phyloP scores from a whole-genome alignment of 2,329 filamentous ascomycete genomes.

The Arthrobotrys sinensis region DNA sequence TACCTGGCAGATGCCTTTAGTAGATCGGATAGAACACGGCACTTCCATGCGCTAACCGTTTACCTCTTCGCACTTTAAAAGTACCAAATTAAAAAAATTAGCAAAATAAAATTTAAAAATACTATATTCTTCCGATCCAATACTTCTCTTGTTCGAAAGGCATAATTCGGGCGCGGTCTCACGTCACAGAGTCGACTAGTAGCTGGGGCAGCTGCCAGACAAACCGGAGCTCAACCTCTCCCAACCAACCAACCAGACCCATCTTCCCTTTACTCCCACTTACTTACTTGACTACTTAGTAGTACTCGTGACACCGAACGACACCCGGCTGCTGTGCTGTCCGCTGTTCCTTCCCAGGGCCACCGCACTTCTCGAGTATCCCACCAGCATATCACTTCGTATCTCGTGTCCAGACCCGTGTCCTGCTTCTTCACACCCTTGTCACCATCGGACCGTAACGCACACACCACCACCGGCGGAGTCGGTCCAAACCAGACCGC shows the following conservation, averaged over 20 bases:
- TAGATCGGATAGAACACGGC: constrained; percentile 27
- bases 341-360: constrained; percentile 8
- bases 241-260: neutral
- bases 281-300: neutral
- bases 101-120: neutral
- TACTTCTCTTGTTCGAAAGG: neutral
- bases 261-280: neutral
- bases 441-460: constrained; percentile 25
- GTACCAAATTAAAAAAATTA: neutral
- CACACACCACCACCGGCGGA: constrained; percentile 37
- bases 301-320: constrained; percentile 33
- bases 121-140: neutral
- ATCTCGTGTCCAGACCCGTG: constrained; percentile 3
- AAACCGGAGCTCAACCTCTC: constrained; percentile 18
- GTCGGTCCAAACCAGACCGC: constrained; percentile 30
- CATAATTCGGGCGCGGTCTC: constrained; percentile 33
- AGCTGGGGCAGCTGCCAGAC: constrained; percentile 11
- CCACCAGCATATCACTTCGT: neutral
- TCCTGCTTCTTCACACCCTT: constrained; percentile 20
- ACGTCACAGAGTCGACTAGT: constrained; percentile 20
- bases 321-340: constrained; percentile 24
- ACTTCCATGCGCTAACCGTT: constrained; percentile 3
- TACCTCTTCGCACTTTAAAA: constrained; percentile 4
- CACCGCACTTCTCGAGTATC: neutral
- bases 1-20: constrained; percentile 64